Percentiles rank a stretch among this genome's conserved stretches.
phyloP scores from a whole-genome alignment of 257 asterid species.

The Gentiana macrophylla region DNA sequence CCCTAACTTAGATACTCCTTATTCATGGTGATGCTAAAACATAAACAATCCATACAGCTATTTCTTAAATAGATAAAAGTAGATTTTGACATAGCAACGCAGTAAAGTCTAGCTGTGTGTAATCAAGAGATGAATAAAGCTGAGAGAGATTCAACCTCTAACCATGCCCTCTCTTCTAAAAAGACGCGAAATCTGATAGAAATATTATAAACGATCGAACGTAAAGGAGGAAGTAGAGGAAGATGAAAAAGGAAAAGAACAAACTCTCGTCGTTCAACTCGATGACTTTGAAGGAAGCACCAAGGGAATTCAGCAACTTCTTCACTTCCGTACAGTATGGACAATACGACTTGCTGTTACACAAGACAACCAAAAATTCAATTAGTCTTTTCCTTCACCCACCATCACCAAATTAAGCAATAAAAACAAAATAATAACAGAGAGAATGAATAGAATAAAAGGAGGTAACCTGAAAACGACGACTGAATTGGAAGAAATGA shows the following conservation, averaged over 20 bases:
- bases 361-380: constrained; percentile 7
- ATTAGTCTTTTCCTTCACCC: not conserved
- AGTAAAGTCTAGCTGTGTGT: no score
- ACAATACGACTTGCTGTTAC: constrained; percentile 83
- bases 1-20: no score
- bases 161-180: no score
- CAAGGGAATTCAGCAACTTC: constrained; percentile 54
- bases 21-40: no score
- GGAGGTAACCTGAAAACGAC: constrained; percentile 63
- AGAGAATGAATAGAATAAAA: not conserved
- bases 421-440: constrained; percentile 1
- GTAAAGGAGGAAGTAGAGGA: no score
- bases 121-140: no score
- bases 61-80: no score
- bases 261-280: constrained; percentile 65
- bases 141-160: no score
- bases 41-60: no score
- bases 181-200: no score
- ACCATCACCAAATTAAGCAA: not conserved
- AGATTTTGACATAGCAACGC: no score
- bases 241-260: constrained; percentile 13
- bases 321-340: constrained; percentile 67
- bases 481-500: constrained; percentile 48
- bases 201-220: no score
- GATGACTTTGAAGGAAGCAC: constrained; percentile 60